Evolutionary conservation across 306 rosid species (phyloP).

Genomic region (Crotalaria pallida): DNA sequence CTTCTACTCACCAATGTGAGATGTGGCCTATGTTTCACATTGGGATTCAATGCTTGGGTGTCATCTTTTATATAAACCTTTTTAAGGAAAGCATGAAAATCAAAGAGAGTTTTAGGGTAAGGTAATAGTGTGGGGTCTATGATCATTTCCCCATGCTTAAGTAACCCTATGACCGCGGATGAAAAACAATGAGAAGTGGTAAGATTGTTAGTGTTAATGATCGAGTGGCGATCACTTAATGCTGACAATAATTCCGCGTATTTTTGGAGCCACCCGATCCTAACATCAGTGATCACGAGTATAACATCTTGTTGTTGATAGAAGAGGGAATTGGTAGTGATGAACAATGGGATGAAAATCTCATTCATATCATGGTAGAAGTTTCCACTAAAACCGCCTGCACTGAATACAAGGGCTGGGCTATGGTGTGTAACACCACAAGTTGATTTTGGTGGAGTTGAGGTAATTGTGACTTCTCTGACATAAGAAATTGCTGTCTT

Average conservation of each 20-base stretch:
- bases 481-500: conserved; percentile 19
- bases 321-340: conserved; percentile 36
- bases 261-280: conserved; percentile 36
- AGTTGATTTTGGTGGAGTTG: conserved; percentile 19
- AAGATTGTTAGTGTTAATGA: conserved; percentile 20
- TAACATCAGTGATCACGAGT: conserved; percentile 32
- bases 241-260: conserved; percentile 22
- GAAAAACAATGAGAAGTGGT: conserved; percentile 42
- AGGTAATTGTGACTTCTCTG: conserved; percentile 29
- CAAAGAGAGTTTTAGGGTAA: conserved; percentile 25
- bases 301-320: conserved; percentile 23
- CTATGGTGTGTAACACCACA: conserved; percentile 35
- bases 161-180: conserved; percentile 28
- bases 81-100: conserved; percentile 25
- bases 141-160: conserved; percentile 35
- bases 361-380: conserved; percentile 51
- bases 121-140: conserved; percentile 34
- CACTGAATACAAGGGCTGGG: conserved; percentile 47
- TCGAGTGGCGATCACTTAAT: conserved; percentile 19
- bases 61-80: conserved; percentile 1
- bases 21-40: background rate
- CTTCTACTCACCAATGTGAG: conserved; percentile 18
- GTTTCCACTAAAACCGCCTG: conserved; percentile 48
- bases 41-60: background rate
- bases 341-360: conserved; percentile 48